A percentile compares a stretch with the other conserved stretches of the same genome.
phyloP scores from a whole-genome alignment of 1,284 basidiomycete genomes.

The Ganoderma leucocontextum region DNA sequence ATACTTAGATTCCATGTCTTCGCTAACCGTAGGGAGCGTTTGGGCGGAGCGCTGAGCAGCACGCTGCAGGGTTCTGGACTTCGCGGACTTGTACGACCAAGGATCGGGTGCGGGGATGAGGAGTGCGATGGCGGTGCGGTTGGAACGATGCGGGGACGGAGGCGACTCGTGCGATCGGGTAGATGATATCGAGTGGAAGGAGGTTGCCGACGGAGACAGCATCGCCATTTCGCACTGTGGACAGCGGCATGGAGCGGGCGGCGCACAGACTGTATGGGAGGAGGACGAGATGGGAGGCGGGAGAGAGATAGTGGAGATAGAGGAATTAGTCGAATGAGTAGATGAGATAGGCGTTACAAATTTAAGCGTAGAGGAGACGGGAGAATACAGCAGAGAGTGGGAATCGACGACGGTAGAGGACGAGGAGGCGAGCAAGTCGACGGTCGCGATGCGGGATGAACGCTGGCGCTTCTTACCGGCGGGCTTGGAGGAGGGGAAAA shows the following conservation, averaged over 20 bases:
- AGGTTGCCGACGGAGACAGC: not conserved
- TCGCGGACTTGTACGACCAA: constrained; percentile 25
- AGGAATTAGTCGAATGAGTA: constrained; percentile 29
- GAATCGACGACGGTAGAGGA: constrained; percentile 27
- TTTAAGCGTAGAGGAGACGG: constrained; percentile 28
- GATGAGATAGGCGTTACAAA: constrained; percentile 21
- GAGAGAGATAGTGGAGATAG: constrained; percentile 29
- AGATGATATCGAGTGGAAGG: constrained; percentile 47
- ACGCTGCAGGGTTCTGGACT: constrained; percentile 19
- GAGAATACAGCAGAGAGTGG: constrained; percentile 17
- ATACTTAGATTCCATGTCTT: constrained; percentile 38
- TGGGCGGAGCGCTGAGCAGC: constrained; percentile 23
- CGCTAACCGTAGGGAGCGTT: constrained; percentile 40
- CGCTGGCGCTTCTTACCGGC: constrained; percentile 26
- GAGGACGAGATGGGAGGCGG: constrained; percentile 18
- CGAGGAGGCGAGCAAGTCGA: constrained; percentile 28
- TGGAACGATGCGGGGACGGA: constrained; percentile 43
- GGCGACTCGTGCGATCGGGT: constrained; percentile 45
- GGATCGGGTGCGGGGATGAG: constrained; percentile 55
- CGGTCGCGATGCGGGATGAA: constrained; percentile 19
- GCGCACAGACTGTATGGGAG: constrained; percentile 6
- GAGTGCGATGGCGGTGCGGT: constrained; percentile 42
- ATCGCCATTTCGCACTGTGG: constrained; percentile 15
- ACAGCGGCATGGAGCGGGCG: constrained; percentile 16
- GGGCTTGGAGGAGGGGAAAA: constrained; percentile 25